Evolutionary conservation across 2,329 filamentous ascomycete genomes (phyloP).

Genomic region (Colletotrichum musicola): DNA sequence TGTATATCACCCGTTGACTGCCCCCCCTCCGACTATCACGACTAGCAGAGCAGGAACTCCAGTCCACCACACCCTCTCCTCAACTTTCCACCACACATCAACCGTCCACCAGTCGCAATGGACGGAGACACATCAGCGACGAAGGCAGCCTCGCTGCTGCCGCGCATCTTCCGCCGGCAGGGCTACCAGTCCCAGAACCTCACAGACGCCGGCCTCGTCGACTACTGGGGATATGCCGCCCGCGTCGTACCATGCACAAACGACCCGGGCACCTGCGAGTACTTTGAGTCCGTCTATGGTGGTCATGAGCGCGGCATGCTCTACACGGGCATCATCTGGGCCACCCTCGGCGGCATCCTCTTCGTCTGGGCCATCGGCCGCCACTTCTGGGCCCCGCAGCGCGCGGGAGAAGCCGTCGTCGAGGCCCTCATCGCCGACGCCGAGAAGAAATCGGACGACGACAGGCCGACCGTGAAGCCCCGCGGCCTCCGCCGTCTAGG

Average conservation of each 20-base stretch:
- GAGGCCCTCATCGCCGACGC: not conserved
- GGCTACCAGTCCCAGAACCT: constrained; percentile 51
- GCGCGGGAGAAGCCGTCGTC: not conserved
- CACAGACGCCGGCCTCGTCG: constrained; percentile 48
- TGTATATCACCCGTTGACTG: constrained; percentile 7
- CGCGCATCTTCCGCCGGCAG: not conserved
- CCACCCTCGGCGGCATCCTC: constrained; percentile 57
- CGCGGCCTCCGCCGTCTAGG: not conserved
- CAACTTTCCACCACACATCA: too few species aligned
- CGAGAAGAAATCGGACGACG: not conserved
- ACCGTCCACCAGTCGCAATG: not conserved
- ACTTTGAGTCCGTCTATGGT: constrained; percentile 64
- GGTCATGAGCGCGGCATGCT: constrained; percentile 64
- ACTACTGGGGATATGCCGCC: constrained; percentile 63
- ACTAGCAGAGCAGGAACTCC: too few species aligned
- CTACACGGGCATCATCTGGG: constrained; percentile 65
- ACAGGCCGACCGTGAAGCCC: constrained; percentile 30
- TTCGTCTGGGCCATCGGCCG: constrained; percentile 56
- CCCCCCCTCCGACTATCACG: not conserved
- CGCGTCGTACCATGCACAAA: constrained; percentile 59
- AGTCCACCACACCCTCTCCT: too few species aligned
- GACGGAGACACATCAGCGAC: not conserved
- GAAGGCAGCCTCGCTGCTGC: not conserved
- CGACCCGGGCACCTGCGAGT: constrained; percentile 61
- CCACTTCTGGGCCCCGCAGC: constrained; percentile 3